Percentiles rank a stretch among this genome's conserved stretches.
These are phyloP conservation scores for Neolentinus lepideus DNA, from an alignment of 1,284 basidiomycete species.

Conservation along the genomic window DNA sequence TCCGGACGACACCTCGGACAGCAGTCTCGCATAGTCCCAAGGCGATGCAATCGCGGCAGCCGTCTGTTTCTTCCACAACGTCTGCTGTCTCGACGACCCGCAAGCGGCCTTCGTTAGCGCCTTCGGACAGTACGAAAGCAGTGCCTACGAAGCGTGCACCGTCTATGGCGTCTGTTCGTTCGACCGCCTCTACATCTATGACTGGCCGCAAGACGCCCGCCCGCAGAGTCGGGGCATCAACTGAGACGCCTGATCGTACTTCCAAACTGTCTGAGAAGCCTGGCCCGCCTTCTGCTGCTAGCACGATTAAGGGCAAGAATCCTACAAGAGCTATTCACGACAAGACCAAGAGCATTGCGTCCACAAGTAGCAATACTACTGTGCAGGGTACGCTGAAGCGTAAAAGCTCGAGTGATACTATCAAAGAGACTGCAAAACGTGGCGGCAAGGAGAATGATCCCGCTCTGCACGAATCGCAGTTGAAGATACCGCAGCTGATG, in stretches of 20 bases:
- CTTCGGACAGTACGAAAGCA: conserved; percentile 15
- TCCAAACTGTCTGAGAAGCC: conserved; percentile 4
- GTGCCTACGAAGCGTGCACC: conserved; percentile 18
- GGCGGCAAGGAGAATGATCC: background rate
- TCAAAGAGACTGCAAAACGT: conserved; percentile 20
- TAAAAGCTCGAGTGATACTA: conserved; percentile 30
- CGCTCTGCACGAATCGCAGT: background rate
- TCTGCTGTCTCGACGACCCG: conserved; percentile 7
- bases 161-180: conserved; percentile 24
- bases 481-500: background rate
- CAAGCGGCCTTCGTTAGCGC: conserved; percentile 13
- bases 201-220: conserved; percentile 18
- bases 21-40: conserved; percentile 17
- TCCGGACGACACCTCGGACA: conserved; percentile 21
- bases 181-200: conserved; percentile 24
- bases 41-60: conserved; percentile 15
- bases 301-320: conserved; percentile 19
- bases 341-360: conserved; percentile 21
- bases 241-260: conserved; percentile 9
- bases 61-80: conserved; percentile 16
- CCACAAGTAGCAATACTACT: conserved; percentile 20
- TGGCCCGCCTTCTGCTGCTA: conserved; percentile 5
- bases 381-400: conserved; percentile 22
- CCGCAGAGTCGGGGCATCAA: conserved; percentile 8
- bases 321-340: conserved; percentile 19